Evolutionary conservation across 2,329 filamentous ascomycete species (phyloP), one percentile per base, ranked within the genome.

Genomic region (Penicillium freii): DNA sequence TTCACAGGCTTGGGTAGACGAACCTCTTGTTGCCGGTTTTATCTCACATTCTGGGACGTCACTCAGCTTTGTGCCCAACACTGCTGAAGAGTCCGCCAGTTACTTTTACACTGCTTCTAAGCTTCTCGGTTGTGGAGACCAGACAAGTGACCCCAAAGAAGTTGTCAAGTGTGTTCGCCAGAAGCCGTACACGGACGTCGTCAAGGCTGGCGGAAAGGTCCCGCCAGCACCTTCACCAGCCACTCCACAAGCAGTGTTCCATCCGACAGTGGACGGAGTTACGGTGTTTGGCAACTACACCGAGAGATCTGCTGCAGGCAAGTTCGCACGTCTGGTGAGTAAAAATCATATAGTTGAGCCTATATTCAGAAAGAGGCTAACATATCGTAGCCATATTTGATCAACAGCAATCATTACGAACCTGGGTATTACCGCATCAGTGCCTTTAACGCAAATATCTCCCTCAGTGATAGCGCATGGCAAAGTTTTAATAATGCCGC

Each of bases 371-470:
- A 38, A 40, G 2, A 13, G n/a, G n/a, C 40, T 53, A 31, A 61
- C 19, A 50, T 44, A 19, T 7, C 11, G n/a, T 25, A 66, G 39
- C 80, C 81, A 0, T 68, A 79, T 1, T 59, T 82, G 0, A 62
- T 75, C 4, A 78, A 77, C 15, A 76, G 76, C 60, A 80, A 76
- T 53, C 54, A 80, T 60, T 75, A 81, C 54, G 80, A 82, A 62
- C 74, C 77, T 3, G 78, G 77, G 0, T 80, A 78, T 67, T 82
- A 81, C 64, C 73, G 75, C 5, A 73, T 81, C 34, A 72, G 74
- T 1, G 76, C 79, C 1, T 81, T 71, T 56, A 71, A 68, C 0
- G 66, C 70, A 25, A 75, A 77, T 34, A 66, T 75, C 21, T 66
- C 74, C 0, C 75, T 79, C 1, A 79, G 75, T 0, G 65, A 71